These are phyloP conservation scores for Venturia aucupariae DNA, from an alignment of 2,329 filamentous ascomycete species.

Conservation along the genomic window DNA sequence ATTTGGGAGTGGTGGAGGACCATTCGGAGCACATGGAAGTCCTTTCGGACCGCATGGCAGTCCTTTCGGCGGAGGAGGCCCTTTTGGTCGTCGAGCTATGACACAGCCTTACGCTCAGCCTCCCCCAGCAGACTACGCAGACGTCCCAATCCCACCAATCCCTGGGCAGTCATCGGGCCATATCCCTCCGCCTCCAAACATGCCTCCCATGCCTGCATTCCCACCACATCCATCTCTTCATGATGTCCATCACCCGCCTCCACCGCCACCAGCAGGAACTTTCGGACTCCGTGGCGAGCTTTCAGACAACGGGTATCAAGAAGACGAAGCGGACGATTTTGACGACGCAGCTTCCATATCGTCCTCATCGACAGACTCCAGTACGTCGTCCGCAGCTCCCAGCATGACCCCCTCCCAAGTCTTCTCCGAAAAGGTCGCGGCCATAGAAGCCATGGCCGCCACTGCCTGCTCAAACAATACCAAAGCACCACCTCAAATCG, in stretches of 20 bases:
- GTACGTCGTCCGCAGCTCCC: neutral
- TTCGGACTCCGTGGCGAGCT: neutral
- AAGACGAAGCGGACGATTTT: conserved; percentile 4
- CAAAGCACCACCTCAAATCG: conserved; percentile 1
- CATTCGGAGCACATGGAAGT: neutral
- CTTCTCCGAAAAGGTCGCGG: neutral
- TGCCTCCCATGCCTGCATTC: conserved; percentile 5
- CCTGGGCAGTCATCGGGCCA: neutral
- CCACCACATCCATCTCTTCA: neutral
- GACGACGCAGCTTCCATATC: conserved; percentile 5
- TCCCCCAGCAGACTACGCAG: neutral
- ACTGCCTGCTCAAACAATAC: neutral
- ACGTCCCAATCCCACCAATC: neutral
- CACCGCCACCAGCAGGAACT: neutral
- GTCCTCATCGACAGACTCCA: neutral
- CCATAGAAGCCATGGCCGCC: conserved; percentile 9
- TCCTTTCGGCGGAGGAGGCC: neutral
- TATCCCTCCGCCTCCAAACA: neutral
- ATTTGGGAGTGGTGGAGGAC: neutral
- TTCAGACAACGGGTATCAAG: neutral
- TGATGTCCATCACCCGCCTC: conserved; percentile 1
- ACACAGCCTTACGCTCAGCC: neutral
- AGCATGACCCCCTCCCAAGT: neutral
- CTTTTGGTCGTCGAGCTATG: neutral
- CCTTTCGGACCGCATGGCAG: no score